phyloP scores from a whole-genome alignment of 495 filamentous ascomycete species.

The Penicillium egyptiacum region DNA sequence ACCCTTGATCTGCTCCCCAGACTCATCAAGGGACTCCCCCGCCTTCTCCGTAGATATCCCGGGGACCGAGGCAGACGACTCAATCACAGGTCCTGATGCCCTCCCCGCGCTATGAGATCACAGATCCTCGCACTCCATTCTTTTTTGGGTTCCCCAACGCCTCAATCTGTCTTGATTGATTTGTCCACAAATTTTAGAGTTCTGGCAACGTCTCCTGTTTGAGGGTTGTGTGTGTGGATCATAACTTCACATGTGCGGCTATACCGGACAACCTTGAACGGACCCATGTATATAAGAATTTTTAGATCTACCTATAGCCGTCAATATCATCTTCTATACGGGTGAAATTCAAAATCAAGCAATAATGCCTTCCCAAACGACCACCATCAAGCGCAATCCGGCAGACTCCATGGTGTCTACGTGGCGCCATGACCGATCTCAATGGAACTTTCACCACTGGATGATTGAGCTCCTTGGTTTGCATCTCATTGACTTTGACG shows the following conservation, averaged over 20 bases:
- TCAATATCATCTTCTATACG: neutral
- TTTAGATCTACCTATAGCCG: neutral
- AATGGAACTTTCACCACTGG: constrained; percentile 27
- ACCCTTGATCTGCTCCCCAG: neutral
- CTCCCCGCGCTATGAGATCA: constrained; percentile 7
- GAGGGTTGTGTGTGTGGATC: constrained; percentile 15
- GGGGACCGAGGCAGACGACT: constrained; percentile 15
- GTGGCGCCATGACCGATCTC: constrained; percentile 28
- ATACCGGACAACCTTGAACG: neutral
- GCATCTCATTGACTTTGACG: constrained; percentile 22
- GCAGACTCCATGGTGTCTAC: constrained; percentile 33
- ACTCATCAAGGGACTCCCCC: constrained; percentile 7
- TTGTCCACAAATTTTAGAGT: constrained; percentile 8
- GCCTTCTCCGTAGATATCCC: constrained; percentile 7
- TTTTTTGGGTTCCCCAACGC: neutral
- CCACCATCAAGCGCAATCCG: constrained; percentile 17
- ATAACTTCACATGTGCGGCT: constrained; percentile 18
- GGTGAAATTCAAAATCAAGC: neutral
- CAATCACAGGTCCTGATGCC: constrained; percentile 17
- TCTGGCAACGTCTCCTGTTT: neutral
- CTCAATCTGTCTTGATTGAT: neutral
- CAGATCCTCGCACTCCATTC: constrained; percentile 3
- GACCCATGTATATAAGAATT: constrained; percentile 13
- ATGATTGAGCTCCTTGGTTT: constrained; percentile 27
- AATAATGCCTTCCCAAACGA: constrained; percentile 14